phyloP scores from a whole-genome alignment of 345 rosid species.

The Syzygium oleosum region DNA sequence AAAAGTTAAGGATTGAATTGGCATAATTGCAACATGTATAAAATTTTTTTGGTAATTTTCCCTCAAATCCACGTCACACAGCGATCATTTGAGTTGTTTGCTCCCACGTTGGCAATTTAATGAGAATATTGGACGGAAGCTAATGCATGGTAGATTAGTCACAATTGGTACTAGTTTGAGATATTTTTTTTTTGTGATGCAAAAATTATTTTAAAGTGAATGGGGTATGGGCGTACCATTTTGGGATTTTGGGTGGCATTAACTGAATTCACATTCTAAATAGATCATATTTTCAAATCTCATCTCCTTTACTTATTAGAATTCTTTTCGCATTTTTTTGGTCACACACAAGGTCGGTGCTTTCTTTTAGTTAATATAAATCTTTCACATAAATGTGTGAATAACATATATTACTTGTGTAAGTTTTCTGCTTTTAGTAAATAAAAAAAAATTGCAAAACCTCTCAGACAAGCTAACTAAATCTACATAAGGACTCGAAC shows the following conservation, averaged over 20 bases:
- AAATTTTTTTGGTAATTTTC: too few relatives aligned
- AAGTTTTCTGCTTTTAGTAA: background rate
- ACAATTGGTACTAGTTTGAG: background rate
- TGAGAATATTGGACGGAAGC: background rate
- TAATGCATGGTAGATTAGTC: background rate
- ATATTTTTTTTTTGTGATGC: background rate
- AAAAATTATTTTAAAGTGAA: background rate
- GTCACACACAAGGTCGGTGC: background rate
- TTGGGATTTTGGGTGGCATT: background rate
- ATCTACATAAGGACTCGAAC: background rate
- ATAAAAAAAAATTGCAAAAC: background rate
- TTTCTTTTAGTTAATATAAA: background rate
- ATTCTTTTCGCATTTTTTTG: too few relatives aligned
- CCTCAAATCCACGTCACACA: background rate
- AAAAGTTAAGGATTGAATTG: too few relatives aligned
- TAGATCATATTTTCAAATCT: background rate
- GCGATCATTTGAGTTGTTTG: background rate
- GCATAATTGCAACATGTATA: too few relatives aligned
- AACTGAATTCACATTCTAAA: background rate
- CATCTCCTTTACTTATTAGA: background rate
- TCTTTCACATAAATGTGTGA: too few relatives aligned
- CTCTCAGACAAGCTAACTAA: background rate
- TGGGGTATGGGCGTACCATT: background rate
- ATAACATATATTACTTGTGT: too few relatives aligned
- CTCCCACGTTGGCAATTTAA: background rate